Percentiles rank a stretch among this genome's conserved stretches.
Evolutionary conservation across 495 filamentous ascomycete genomes (phyloP).

Genomic region (Trichodelitschia bisporula): DNA sequence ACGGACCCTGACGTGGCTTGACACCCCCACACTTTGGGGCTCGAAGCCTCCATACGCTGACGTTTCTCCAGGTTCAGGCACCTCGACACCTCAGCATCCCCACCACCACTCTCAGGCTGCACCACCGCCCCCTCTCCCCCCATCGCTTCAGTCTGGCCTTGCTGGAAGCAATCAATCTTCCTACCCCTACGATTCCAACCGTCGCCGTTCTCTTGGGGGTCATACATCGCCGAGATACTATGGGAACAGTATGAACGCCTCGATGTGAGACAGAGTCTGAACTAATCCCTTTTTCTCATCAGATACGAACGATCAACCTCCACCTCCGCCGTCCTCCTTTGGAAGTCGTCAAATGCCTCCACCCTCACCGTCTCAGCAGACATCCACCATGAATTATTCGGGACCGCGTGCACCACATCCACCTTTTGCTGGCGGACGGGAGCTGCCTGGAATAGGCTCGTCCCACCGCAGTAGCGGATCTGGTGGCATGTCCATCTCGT

Average conservation of each 20-base stretch:
- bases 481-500: conserved; percentile 89
- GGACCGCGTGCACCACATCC: conserved; percentile 7
- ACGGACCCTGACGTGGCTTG: too few species aligned
- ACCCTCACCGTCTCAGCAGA: conserved; percentile 31
- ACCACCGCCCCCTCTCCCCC: too few species aligned
- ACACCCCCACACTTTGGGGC: too few species aligned
- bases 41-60: neutral
- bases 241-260: conserved; percentile 7
- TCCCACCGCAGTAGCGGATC: conserved; percentile 24
- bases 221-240: conserved; percentile 12
- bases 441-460: conserved; percentile 22
- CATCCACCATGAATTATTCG: conserved; percentile 20
- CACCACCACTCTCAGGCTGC: conserved; percentile 9
- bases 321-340: conserved; percentile 24
- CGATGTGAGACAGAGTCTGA: neutral
- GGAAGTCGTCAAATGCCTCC: conserved; percentile 31
- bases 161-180: conserved; percentile 8
- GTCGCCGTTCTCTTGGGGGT: conserved; percentile 14
- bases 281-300: conserved; percentile 3
- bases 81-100: conserved; percentile 3
- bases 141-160: conserved; percentile 10
- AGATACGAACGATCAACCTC: conserved; percentile 10
- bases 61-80: conserved; percentile 1
- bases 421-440: conserved; percentile 23
- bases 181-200: conserved; percentile 11